Base-by-base conservation (phyloP, 441 rosid species). In the Flueggea neowawraea region DNA sequence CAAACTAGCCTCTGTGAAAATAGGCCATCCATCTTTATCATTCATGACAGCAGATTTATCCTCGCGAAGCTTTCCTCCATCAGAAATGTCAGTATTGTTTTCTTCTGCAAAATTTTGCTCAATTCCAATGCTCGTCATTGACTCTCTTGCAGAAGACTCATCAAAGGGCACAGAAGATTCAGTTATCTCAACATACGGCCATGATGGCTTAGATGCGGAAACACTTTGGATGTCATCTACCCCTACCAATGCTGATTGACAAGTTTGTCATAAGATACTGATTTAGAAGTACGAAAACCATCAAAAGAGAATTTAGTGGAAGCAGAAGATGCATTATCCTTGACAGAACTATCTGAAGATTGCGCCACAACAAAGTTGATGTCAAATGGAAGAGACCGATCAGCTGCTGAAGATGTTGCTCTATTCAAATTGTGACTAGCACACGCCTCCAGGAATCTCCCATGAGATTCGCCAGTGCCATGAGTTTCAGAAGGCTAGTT, bases 1-100 rank as follows among this genome's bases (percentile, higher is more conserved):
- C 74, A 91, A 76, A 77, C 65, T 78, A 59, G 71, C 79, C 72
- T 83, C 81, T 44, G 88, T 62, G n/a, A 79, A 68, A 62, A 75
- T 80, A 57, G 64, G 67, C 60, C 73, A 77, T 28, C 57, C 44
- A 31, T 63, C 63, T 55, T 68, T 70, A 59, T 64, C 64, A 32
- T 58, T 76, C 50, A 69, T 69, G 52, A 43, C 32, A 32, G 61
- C 53, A 59, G 73, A 67, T 56, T 73, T 64, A 54, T 71, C 82
- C 8, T 33, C 53, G 50, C 16, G 64, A 50, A 60, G 73, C 57
- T 64, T 54, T 57, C 14, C 41, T 58, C 53, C 57, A 8, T 52
- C 54, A 45, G 57, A 45, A 69, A 50, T 33, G 45, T 63, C 69
- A 61, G 62, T 56, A 31, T 55, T 73, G 67, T 62, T 74, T 67